Percentiles rank a stretch among this genome's conserved stretches.
These are phyloP conservation scores for Thielaviopsis punctulata DNA, from an alignment of 2,329 filamentous ascomycete genomes.

Conservation along the genomic window DNA sequence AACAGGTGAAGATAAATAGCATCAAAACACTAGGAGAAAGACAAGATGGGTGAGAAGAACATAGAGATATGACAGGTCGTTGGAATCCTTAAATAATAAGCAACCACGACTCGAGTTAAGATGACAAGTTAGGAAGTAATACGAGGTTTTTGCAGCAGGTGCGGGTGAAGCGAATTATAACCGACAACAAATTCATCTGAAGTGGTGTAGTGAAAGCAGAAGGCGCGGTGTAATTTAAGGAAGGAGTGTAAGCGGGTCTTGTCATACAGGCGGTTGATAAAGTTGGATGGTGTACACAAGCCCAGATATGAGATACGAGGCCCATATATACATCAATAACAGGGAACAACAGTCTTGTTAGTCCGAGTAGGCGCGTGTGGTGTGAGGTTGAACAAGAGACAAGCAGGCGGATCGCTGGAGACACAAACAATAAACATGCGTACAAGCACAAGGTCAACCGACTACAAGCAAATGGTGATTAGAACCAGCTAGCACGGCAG, in stretches of 20 bases:
- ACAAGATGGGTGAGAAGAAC: not conserved
- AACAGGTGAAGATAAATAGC: not conserved
- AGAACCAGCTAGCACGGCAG: not conserved
- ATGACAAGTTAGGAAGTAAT: not conserved
- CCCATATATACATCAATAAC: no score
- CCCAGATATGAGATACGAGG: no score
- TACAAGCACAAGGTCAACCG: not conserved
- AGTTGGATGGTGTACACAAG: no score
- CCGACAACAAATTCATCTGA: not conserved
- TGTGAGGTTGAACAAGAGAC: not conserved
- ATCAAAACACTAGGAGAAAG: not conserved
- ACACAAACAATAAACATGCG: not conserved
- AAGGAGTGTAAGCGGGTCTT: not conserved
- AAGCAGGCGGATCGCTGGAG: not conserved
- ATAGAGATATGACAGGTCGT: not conserved
- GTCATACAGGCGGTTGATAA: not conserved
- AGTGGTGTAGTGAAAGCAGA: not conserved
- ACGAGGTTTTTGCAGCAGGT: not conserved
- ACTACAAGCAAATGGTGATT: not conserved
- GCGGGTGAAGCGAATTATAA: no score
- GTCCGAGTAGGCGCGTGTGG: not conserved
- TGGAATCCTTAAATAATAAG: not conserved
- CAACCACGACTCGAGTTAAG: not conserved
- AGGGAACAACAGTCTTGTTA: not conserved
- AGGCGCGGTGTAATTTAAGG: not conserved